A percentile compares a stretch with the other conserved stretches of the same genome.
Evolutionary conservation across 805 yeast genomes (phyloP).

Genomic region (Groenewaldozyma tartarivorans): DNA sequence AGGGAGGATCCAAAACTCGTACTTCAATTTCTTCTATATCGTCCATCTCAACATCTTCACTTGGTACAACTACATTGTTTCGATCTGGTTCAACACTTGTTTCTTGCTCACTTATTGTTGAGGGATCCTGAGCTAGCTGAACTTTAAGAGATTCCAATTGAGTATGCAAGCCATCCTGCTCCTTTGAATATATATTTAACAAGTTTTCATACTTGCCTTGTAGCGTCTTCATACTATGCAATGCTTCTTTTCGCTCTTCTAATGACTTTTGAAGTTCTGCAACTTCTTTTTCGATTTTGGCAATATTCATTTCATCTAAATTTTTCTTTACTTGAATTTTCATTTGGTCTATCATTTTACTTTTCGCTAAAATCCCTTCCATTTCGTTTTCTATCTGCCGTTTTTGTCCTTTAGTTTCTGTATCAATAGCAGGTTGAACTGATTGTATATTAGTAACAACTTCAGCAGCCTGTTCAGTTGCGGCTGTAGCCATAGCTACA

Average conservation of each 20-base stretch:
- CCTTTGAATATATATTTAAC: neutral
- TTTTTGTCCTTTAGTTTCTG: neutral
- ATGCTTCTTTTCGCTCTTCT: neutral
- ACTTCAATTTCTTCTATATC: too few relatives aligned
- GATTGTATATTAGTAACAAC: neutral
- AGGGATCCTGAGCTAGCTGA: too few relatives aligned
- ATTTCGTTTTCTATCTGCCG: neutral
- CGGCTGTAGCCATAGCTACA: neutral
- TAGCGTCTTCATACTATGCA: neutral
- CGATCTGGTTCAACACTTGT: too few relatives aligned
- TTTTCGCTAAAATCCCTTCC: neutral
- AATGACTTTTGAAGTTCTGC: neutral
- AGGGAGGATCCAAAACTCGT: too few relatives aligned
- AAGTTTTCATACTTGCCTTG: neutral
- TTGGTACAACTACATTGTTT: too few relatives aligned
- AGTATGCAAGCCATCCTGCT: neutral
- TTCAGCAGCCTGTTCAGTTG: neutral
- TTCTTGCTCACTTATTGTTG: too few relatives aligned
- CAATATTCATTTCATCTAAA: neutral
- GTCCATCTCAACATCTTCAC: too few relatives aligned
- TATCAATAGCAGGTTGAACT: neutral
- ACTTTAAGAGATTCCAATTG: neutral
- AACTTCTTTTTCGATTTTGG: neutral
- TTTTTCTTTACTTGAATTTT: neutral
- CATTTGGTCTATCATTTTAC: neutral